Conservation (phyloP, 2,329 filamentous ascomycete species). For the Penicillium sp. region DNA sequence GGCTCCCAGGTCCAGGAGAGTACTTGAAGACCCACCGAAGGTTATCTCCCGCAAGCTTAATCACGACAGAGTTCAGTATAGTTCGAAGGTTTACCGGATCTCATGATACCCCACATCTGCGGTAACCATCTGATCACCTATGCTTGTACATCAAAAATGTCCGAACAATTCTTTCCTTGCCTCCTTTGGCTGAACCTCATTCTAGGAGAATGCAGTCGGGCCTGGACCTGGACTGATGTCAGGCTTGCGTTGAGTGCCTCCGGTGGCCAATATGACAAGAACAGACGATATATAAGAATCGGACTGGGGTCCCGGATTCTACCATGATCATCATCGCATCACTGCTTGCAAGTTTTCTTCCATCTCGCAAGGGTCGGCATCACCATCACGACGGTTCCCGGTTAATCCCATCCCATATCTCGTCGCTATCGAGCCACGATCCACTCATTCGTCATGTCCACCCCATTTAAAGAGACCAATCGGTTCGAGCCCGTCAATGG, state of each 20-base stretch:
- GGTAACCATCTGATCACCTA: too few relatives aligned
- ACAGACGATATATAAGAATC: slow-evolving; percentile 2
- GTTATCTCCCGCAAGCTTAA: not conserved
- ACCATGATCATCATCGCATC: slow-evolving; percentile 7
- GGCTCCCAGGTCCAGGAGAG: not conserved
- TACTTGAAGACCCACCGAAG: not conserved
- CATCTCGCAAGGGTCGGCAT: not conserved
- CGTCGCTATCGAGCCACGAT: not conserved
- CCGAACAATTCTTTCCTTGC: not conserved
- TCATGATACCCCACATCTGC: too few relatives aligned
- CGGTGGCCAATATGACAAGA: not conserved
- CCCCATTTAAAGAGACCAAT: not conserved
- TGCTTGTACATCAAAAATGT: too few relatives aligned
- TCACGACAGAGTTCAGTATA: too few relatives aligned
- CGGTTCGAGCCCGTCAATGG: not conserved
- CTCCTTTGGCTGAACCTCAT: not conserved
- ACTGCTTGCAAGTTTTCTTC: not conserved
- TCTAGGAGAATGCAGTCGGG: not conserved
- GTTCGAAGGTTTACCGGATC: too few relatives aligned
- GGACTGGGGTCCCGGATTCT: not conserved
- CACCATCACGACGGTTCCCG: not conserved
- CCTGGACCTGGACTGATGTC: slow-evolving; percentile 12
- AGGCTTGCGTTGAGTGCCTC: slow-evolving; percentile 15
- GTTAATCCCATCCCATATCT: not conserved
- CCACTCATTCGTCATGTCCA: not conserved